A percentile compares a stretch with the other conserved stretches of the same genome.
These are phyloP conservation scores for Lecanicillium sp. DNA, from an alignment of 2,329 filamentous ascomycete species.

Conservation along the genomic window DNA sequence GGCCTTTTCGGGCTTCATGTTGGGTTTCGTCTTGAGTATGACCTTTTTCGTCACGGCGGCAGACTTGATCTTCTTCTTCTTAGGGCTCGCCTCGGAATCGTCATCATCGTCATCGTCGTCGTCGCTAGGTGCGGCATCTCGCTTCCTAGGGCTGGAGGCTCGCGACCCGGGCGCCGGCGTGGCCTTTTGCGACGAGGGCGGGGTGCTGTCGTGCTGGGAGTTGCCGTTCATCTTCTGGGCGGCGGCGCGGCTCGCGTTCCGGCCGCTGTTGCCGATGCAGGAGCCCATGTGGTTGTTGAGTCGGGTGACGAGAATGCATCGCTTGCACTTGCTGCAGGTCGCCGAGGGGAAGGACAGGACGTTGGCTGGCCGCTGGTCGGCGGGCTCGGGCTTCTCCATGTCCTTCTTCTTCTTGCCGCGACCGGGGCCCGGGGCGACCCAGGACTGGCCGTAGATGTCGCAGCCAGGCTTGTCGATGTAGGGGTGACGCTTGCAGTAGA, in stretches of 20 bases:
- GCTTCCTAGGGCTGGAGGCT: constrained; percentile 50
- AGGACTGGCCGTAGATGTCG: constrained; percentile 79
- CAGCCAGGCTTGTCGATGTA: constrained; percentile 71
- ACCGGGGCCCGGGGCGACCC: constrained; percentile 63
- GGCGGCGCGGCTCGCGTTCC: constrained; percentile 56
- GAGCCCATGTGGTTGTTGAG: constrained; percentile 64
- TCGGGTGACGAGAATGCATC: constrained; percentile 58
- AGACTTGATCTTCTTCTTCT: constrained; percentile 55
- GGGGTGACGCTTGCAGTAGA: constrained; percentile 74
- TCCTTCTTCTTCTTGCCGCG: constrained; percentile 77
- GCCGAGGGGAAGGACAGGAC: constrained; percentile 59
- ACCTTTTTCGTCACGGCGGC: constrained; percentile 45
- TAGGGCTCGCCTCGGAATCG: constrained; percentile 44
- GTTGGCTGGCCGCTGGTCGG: constrained; percentile 53
- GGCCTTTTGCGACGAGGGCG: constrained; percentile 57
- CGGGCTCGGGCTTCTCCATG: constrained; percentile 53
- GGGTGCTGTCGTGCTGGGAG: constrained; percentile 50
- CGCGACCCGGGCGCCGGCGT: constrained; percentile 52
- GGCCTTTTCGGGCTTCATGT: constrained; percentile 49
- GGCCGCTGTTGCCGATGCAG: constrained; percentile 60
- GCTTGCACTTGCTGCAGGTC: constrained; percentile 62
- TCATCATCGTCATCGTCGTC: constrained; percentile 46
- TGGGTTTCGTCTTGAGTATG: constrained; percentile 47
- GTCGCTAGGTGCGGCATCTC: constrained; percentile 44
- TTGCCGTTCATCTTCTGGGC: constrained; percentile 57